A percentile compares a stretch with the other conserved stretches of the same genome.
These are phyloP conservation scores for Corrigiola litoralis DNA, from an alignment of 179 eudicot species.

Conservation along the genomic window DNA sequence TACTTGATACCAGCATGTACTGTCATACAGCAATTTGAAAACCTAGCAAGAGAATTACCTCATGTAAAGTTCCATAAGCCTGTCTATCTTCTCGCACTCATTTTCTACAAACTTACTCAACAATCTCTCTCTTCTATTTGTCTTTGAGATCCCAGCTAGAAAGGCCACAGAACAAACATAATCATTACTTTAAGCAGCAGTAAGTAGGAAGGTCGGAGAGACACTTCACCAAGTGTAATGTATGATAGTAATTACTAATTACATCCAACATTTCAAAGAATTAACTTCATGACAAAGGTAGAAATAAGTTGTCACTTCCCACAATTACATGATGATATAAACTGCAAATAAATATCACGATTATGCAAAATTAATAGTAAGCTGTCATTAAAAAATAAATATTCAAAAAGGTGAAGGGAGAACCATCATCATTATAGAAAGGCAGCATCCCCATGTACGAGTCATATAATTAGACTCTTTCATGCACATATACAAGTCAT, in stretches of 20 bases:
- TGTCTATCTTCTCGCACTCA: conserved; percentile 95
- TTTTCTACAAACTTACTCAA: conserved; percentile 88
- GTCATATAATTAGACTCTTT: too few relatives aligned
- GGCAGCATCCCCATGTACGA: too few relatives aligned
- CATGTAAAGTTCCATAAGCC: conserved; percentile 90
- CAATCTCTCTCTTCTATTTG: conserved; percentile 93
- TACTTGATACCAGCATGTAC: neutral
- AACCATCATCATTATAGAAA: too few relatives aligned
- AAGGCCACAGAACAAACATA: neutral
- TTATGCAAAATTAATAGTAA: too few relatives aligned
- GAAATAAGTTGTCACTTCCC: too few relatives aligned
- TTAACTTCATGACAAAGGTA: too few relatives aligned
- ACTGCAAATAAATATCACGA: too few relatives aligned
- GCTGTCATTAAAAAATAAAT: too few relatives aligned
- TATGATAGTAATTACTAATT: neutral
- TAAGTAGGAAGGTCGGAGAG: neutral
- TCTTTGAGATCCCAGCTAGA: conserved; percentile 86
- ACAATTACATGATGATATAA: too few relatives aligned
- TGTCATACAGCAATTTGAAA: neutral
- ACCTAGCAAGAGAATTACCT: conserved; percentile 45
- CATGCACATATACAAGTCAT: too few relatives aligned
- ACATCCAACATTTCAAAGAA: neutral
- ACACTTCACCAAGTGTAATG: neutral
- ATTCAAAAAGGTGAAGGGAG: too few relatives aligned
- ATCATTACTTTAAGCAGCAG: neutral